phyloP scores from a whole-genome alignment of 495 filamentous ascomycete species.

The Lasiosphaeria hispida region DNA sequence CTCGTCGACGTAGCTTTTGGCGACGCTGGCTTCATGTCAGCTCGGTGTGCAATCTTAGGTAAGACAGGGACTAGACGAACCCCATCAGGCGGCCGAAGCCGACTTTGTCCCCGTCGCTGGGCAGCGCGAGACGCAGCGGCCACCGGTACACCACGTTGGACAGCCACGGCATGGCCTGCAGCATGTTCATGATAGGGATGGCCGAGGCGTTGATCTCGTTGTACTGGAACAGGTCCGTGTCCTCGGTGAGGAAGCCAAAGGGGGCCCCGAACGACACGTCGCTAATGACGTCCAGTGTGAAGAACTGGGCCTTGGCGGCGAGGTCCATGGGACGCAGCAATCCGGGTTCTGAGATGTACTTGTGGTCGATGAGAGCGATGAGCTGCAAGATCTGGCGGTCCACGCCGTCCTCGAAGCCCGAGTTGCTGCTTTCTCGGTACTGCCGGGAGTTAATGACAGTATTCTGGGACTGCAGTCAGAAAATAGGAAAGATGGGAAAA shows the following conservation, averaged over 20 bases:
- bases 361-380: constrained; percentile 37
- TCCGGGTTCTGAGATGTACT: constrained; percentile 53
- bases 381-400: constrained; percentile 45
- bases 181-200: constrained; percentile 6
- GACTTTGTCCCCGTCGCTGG: constrained; percentile 23
- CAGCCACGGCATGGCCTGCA: constrained; percentile 14
- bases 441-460: background rate
- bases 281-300: constrained; percentile 52
- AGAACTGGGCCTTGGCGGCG: constrained; percentile 41
- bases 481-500: background rate
- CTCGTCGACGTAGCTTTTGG: constrained; percentile 17
- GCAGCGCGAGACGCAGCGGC: constrained; percentile 21
- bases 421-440: constrained; percentile 34
- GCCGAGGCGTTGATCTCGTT: constrained; percentile 21
- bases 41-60: background rate
- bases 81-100: constrained; percentile 30
- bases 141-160: constrained; percentile 36
- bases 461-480: background rate
- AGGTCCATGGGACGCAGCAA: constrained; percentile 43
- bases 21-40: constrained; percentile 14
- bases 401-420: constrained; percentile 47
- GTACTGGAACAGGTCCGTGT: constrained; percentile 51
- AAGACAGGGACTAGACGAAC: constrained; percentile 1
- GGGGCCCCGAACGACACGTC: constrained; percentile 50
- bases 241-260: constrained; percentile 46